Conservation (phyloP, 768 basidiomycete genomes). For the Hygrophorus pudorinus region DNA sequence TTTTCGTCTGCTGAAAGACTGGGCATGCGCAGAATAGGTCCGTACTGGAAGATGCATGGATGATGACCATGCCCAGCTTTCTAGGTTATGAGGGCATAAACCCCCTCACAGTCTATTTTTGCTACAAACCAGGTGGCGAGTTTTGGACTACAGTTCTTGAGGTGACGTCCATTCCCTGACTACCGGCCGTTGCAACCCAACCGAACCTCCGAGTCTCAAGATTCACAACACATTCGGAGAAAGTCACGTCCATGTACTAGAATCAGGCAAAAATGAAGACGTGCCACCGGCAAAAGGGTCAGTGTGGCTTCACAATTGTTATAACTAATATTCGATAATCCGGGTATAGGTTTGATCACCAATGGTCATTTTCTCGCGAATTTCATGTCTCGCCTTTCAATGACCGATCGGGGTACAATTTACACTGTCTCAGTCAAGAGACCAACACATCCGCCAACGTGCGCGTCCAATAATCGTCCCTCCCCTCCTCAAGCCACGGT, state of each 20-base stretch:
- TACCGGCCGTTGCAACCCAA: not conserved
- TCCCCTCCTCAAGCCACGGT: slow-evolving; percentile 24
- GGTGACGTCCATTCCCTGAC: slow-evolving; percentile 24
- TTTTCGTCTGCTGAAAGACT: slow-evolving; percentile 19
- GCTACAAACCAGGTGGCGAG: slow-evolving; percentile 29
- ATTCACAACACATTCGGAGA: slow-evolving; percentile 72
- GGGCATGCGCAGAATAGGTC: slow-evolving; percentile 15
- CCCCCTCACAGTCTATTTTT: slow-evolving; percentile 59
- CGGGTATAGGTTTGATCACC: slow-evolving; percentile 38
- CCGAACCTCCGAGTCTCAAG: slow-evolving; percentile 19
- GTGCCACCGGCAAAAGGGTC: slow-evolving; percentile 20
- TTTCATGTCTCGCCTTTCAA: slow-evolving; percentile 79
- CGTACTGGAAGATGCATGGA: slow-evolving; percentile 45
- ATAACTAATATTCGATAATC: not conserved
- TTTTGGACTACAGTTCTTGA: slow-evolving; percentile 45
- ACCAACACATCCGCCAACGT: slow-evolving; percentile 30
- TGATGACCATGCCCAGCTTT: slow-evolving; percentile 66
- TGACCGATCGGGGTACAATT: slow-evolving; percentile 52
- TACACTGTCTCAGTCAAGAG: slow-evolving; percentile 47
- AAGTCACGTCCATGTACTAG: slow-evolving; percentile 49
- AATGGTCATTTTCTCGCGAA: slow-evolving; percentile 56
- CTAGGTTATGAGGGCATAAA: slow-evolving; percentile 63
- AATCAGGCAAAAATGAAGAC: slow-evolving; percentile 37
- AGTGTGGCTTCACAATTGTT: slow-evolving; percentile 7
- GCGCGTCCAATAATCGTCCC: slow-evolving; percentile 4